Conservation (phyloP, 805 yeast genomes). For the Metschnikowia colocasiae region DNA sequence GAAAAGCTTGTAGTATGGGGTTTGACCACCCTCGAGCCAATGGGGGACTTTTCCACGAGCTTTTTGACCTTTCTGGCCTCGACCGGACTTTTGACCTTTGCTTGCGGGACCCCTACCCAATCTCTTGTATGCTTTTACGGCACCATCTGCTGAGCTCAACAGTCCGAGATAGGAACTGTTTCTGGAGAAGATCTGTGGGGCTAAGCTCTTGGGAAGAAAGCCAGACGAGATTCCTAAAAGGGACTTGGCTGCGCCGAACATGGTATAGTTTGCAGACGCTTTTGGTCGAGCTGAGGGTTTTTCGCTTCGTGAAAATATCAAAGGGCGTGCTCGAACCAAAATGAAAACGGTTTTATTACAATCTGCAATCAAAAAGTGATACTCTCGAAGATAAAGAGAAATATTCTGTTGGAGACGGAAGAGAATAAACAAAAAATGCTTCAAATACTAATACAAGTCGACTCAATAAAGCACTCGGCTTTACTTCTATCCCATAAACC, state of each 20-base stretch:
- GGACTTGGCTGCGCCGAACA: slow-evolving; percentile 6
- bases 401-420: no score
- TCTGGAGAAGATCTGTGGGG: slow-evolving; percentile 22
- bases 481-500: no score
- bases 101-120: slow-evolving; percentile 97
- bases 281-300: slow-evolving; percentile 1
- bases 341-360: not conserved
- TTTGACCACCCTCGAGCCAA: slow-evolving; percentile 99
- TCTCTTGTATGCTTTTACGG: slow-evolving; percentile 61
- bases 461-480: not conserved
- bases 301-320: slow-evolving; percentile 2
- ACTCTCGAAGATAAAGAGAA: no score
- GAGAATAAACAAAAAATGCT: no score
- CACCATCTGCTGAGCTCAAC: slow-evolving; percentile 57
- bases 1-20: slow-evolving; percentile 78
- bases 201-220: slow-evolving; percentile 1
- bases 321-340: slow-evolving; percentile 2
- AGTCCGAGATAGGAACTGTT: slow-evolving; percentile 47
- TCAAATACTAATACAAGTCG: no score
- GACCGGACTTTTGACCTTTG: slow-evolving; percentile 89
- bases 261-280: slow-evolving; percentile 4
- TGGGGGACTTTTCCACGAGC: slow-evolving; percentile 87
- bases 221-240: slow-evolving; percentile 2
- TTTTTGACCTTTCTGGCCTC: slow-evolving; percentile 99
- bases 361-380: no score